Conservation (phyloP, 2,329 filamentous ascomycete genomes). For the Cytospora piceae region DNA sequence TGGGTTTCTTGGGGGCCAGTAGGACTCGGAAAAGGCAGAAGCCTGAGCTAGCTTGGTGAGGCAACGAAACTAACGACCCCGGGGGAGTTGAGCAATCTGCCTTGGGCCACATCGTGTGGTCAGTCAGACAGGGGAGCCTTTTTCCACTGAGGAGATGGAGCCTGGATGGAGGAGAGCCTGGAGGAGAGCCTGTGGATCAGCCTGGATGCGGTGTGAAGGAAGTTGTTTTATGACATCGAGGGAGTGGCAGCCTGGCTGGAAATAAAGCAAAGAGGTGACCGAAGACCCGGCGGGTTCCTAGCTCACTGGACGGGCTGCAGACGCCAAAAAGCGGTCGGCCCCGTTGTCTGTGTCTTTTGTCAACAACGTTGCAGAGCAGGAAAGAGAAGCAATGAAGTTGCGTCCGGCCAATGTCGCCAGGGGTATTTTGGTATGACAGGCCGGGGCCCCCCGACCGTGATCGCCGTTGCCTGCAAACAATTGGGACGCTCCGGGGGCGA, state of each 20-base stretch:
- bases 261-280: not conserved
- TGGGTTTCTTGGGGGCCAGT: not conserved
- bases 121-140: not conserved
- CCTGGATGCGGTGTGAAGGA: no score
- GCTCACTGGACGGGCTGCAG: no score
- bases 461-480: not conserved
- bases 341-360: not conserved
- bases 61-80: not conserved
- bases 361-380: not conserved
- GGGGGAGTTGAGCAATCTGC: not conserved
- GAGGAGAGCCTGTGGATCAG: not conserved
- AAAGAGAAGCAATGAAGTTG: not conserved
- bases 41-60: not conserved
- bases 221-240: not conserved
- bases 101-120: not conserved
- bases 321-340: no score
- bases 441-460: not conserved
- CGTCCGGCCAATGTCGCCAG: no score
- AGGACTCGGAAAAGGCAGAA: no score
- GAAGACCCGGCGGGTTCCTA: not conserved
- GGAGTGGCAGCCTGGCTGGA: not conserved
- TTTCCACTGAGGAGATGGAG: not conserved
- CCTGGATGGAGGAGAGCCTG: not conserved
- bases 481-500: not conserved
- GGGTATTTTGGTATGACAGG: not conserved